Base-by-base conservation (phyloP, 2,329 filamentous ascomycete genomes). In the Coniella vitis region DNA sequence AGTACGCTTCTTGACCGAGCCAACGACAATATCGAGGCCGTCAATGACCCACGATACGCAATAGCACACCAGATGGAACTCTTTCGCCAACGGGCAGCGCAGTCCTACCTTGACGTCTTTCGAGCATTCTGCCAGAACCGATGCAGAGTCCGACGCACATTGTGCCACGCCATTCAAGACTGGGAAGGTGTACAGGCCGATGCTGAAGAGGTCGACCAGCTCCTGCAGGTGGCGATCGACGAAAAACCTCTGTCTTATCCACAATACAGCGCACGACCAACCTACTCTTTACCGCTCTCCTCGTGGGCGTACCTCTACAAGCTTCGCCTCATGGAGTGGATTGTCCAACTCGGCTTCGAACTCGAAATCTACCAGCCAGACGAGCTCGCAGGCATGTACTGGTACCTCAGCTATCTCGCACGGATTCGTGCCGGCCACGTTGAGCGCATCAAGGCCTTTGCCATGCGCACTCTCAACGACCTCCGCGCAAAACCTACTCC, bases 261-360 rank as follows among this genome's bases (percentile, higher is more conserved):
- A 44, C 67, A 68, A 1, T 58, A 67, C 0, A 72, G 70, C 43
- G 69, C 68, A 3, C 76, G 83, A 38, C 70, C 75, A 36, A 75
- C 79, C 1, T 84, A 79, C 61, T 75, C 83, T 0, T 84, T 87
- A 45, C 83, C 89, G 0, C 73, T 97, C 1, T 89, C 87, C 1
- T 90, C 86, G 3, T 98, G 93, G 93, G 80, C 84, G 0, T 94
- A 91, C 59, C 78, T 90, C 52, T 87, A 95, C 66, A 97, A 96
- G 65, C 75, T 96, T n/a, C 80, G 79, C 25, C 81, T 91, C 60
- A 88, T 96, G 76, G 85, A 91, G 62, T 86, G 83, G 73, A 84
- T 94, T 39, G 76, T 96, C 14, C 87, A 96, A 61, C 80, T 96
- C 29, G 93, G 94, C 12, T 97, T 98, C 64, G 93, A 98, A 66